A percentile compares a stretch with the other conserved stretches of the same genome.
Evolutionary conservation across 441 rosid genomes (phyloP).

Genomic region (Pelargonium myrrhifolium): DNA sequence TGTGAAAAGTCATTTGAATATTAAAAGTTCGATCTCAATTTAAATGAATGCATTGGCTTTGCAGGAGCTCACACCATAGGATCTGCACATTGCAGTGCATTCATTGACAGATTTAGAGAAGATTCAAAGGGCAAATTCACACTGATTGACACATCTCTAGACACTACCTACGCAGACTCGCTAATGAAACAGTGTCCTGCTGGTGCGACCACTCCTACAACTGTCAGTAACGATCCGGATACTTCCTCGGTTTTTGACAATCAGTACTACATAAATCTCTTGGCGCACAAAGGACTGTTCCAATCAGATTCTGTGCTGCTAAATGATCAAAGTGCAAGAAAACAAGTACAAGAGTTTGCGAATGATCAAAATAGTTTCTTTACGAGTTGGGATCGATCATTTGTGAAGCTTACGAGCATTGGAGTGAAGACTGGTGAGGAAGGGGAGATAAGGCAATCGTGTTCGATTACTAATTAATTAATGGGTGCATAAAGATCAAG

Average conservation of each 20-base stretch:
- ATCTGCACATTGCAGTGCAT: constrained; percentile 69
- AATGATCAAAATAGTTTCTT: constrained; percentile 47
- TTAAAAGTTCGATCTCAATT: no score
- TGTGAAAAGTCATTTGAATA: no score
- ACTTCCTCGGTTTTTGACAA: constrained; percentile 61
- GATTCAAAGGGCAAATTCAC: constrained; percentile 49
- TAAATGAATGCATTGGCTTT: not conserved
- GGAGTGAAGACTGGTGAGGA: constrained; percentile 56
- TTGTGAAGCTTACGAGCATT: constrained; percentile 57
- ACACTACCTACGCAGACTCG: constrained; percentile 43
- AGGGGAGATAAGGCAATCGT: constrained; percentile 64
- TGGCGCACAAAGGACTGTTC: constrained; percentile 59
- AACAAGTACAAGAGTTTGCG: constrained; percentile 52
- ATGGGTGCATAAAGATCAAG: no score
- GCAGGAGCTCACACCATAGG: constrained; percentile 90
- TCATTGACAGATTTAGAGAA: constrained; percentile 52
- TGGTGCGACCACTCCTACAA: constrained; percentile 34
- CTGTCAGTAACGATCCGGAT: constrained; percentile 62
- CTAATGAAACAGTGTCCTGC: constrained; percentile 55
- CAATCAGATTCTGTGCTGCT: constrained; percentile 72
- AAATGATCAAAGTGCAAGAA: constrained; percentile 51
- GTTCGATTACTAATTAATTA: constrained; percentile 36
- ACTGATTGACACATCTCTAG: constrained; percentile 51
- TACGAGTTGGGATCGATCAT: constrained; percentile 54
- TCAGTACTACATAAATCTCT: constrained; percentile 57